Base-by-base conservation (phyloP, 2,329 filamentous ascomycete species). In the Ophiocordyceps camponoti-floridani region DNA sequence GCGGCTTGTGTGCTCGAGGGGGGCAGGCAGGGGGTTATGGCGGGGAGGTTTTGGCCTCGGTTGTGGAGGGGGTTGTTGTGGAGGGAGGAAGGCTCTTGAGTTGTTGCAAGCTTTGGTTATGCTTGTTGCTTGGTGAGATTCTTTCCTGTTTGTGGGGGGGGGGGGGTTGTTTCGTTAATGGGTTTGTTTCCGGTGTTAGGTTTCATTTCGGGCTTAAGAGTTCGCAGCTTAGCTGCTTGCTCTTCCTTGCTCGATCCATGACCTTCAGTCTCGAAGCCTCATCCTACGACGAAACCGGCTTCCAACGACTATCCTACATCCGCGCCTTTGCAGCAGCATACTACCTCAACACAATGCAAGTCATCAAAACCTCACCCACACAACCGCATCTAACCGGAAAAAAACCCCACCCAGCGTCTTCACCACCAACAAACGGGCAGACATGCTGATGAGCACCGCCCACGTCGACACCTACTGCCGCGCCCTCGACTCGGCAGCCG, bases 271-370 rank as follows among this genome's bases (percentile, higher is more conserved):
- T 71, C 10, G 62, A 59, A 9, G 60, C 63, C 44, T 51, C 50
- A 45, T 49, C 49, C 7, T 51, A 48, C 28, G 48, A 50, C 14
- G 53, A 51, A 47, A 19, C 52, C 13, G 53, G 50, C 27, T 58
- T 56, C 40, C 49, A 52, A 1, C 56, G 56, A 19, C 49, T 71
- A 10, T 66, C 72, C 45, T 54, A 63, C 41, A 62, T 70, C 56
- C 59, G 70, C 41, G 66, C 68, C 0, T 70, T 68, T 51, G 61
- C 62, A 1, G 69, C 67, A 2, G 67, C 65, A 4, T 73, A 70
- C 47, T 73, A 72, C 45, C 50, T 72, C 4, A 67, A 69, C 28
- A 68, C 68, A 7, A 51, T 68, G 67, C 70, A 47, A 52, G 66
- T 23, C 5, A 23, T 5, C 23, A 23, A 23, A 23, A 23, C 23